phyloP scores from a whole-genome alignment of 805 yeast genomes.

The Suhomyces prunicola region DNA sequence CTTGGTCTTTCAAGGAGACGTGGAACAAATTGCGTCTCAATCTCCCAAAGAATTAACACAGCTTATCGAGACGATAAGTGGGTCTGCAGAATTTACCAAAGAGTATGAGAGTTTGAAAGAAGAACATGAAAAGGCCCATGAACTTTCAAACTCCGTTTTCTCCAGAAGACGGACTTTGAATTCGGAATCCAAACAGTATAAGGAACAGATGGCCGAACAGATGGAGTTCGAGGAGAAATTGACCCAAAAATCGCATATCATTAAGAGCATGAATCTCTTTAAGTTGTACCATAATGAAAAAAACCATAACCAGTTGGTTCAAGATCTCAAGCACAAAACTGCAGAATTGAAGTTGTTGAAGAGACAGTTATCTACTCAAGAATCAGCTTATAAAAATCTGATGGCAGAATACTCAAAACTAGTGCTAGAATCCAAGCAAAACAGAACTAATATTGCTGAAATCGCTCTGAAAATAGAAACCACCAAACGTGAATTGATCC shows the following conservation, averaged over 20 bases:
- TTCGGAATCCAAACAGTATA: constrained; percentile 74
- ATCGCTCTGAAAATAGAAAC: constrained; percentile 41
- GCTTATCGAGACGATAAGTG: constrained; percentile 79
- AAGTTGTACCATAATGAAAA: constrained; percentile 60
- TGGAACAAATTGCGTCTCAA: constrained; percentile 88
- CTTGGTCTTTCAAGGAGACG: constrained; percentile 95
- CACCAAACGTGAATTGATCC: constrained; percentile 51
- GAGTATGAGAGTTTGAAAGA: constrained; percentile 67
- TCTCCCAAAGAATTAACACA: constrained; percentile 70
- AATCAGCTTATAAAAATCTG: constrained; percentile 23
- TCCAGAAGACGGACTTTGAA: constrained; percentile 67
- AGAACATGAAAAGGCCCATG: constrained; percentile 63
- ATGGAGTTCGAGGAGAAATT: constrained; percentile 59
- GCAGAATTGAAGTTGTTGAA: constrained; percentile 35
- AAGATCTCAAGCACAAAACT: constrained; percentile 33
- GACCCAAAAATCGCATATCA: constrained; percentile 44
- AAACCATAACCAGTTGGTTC: constrained; percentile 33
- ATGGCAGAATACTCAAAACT: constrained; percentile 46
- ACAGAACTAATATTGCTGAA: constrained; percentile 34
- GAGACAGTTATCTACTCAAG: constrained; percentile 21
- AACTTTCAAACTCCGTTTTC: constrained; percentile 58
- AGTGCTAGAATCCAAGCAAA: constrained; percentile 39
- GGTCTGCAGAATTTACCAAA: constrained; percentile 62
- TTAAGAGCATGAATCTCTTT: constrained; percentile 55
- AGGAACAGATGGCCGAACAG: constrained; percentile 70